phyloP scores from a whole-genome alignment of 2,329 filamentous ascomycete genomes.

The Trichophyton benhamiae region DNA sequence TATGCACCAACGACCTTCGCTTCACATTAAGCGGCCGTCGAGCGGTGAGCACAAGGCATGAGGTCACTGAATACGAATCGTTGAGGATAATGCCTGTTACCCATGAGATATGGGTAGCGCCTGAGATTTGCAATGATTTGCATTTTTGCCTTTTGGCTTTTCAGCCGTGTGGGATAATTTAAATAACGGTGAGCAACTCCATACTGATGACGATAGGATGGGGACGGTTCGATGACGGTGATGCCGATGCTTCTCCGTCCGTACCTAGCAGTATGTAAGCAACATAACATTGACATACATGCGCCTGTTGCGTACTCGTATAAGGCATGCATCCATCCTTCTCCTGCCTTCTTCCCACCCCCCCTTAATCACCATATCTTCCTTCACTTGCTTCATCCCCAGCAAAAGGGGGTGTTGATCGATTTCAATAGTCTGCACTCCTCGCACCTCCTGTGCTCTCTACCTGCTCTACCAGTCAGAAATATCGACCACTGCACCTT shows the following conservation, averaged over 20 bases:
- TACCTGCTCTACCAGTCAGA: not conserved
- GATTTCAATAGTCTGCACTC: not conserved
- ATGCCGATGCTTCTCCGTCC: not conserved
- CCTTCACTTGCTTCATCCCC: not conserved
- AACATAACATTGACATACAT: no score
- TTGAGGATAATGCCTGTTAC: slow-evolving; percentile 2
- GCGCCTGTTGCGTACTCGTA: not conserved
- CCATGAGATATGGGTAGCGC: not conserved
- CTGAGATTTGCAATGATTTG: slow-evolving; percentile 1
- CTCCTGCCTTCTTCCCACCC: not conserved
- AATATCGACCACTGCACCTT: not conserved
- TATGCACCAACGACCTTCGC: not conserved
- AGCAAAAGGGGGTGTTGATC: not conserved
- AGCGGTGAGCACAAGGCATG: not conserved
- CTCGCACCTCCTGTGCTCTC: not conserved
- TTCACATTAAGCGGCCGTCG: not conserved
- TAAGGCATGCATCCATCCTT: not conserved
- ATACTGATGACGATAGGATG: not conserved
- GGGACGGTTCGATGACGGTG: not conserved
- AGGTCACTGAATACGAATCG: not conserved
- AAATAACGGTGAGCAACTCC: not conserved
- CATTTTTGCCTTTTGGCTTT: not conserved
- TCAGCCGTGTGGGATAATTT: not conserved
- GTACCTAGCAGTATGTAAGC: no score
- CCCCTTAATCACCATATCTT: not conserved